Conservation (phyloP, 164 flowering plant genomes). For the Chimonanthus praecox region DNA sequence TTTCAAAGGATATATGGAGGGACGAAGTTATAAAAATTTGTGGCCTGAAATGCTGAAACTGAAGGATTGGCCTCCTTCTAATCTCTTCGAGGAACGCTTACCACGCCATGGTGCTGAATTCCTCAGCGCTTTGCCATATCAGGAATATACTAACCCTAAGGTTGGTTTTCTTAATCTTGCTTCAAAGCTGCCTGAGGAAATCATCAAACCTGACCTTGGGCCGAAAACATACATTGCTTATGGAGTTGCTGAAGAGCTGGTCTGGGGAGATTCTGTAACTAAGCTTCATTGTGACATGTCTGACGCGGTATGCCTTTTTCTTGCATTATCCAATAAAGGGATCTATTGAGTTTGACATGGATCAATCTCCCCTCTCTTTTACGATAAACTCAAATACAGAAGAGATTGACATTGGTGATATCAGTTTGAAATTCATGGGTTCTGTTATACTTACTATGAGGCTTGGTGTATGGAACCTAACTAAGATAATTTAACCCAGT, state of each 20-base stretch:
- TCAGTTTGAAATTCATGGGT: background rate
- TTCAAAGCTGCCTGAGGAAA: constrained; percentile 32
- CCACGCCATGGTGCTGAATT: constrained; percentile 61
- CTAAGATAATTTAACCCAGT: background rate
- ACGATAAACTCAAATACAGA: background rate
- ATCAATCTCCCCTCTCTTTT: background rate
- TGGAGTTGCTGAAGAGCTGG: constrained; percentile 52
- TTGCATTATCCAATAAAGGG: background rate
- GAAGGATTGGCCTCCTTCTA: constrained; percentile 71
- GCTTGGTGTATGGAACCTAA: background rate
- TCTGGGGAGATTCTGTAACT: constrained; percentile 67
- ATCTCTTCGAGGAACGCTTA: constrained; percentile 36
- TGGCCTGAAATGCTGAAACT: constrained; percentile 61
- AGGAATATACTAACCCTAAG: constrained; percentile 54
- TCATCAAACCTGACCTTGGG: constrained; percentile 61
- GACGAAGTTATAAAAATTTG: constrained; percentile 7
- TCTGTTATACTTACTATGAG: background rate
- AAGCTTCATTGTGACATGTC: constrained; percentile 81
- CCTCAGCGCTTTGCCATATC: constrained; percentile 47
- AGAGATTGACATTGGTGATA: background rate
- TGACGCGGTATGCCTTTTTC: constrained; percentile 52
- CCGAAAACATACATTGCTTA: constrained; percentile 73
- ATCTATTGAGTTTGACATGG: background rate
- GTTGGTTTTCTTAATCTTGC: constrained; percentile 50
- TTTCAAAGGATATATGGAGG: constrained; percentile 45